Percentiles rank a stretch among this genome's conserved stretches.
These are phyloP conservation scores for Colletotrichum gigasporum DNA, from an alignment of 2,329 filamentous ascomycete species.

Conservation along the genomic window DNA sequence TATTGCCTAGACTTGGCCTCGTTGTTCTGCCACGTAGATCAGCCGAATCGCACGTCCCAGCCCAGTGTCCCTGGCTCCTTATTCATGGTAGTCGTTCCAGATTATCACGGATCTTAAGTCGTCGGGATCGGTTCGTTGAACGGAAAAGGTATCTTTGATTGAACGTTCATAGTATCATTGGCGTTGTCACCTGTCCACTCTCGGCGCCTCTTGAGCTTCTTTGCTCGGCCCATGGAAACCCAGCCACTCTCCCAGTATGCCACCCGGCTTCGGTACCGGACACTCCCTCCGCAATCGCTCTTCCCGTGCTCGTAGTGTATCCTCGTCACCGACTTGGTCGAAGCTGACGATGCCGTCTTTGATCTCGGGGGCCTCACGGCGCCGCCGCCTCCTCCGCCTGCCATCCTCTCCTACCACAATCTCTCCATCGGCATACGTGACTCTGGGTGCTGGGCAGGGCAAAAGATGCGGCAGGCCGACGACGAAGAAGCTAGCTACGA, in stretches of 20 bases:
- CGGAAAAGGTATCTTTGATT: slow-evolving; percentile 27
- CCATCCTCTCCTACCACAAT: slow-evolving; percentile 56
- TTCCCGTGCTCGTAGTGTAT: slow-evolving; percentile 40
- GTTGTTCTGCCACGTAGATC: no score
- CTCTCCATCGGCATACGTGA: slow-evolving; percentile 77
- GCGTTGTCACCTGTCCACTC: slow-evolving; percentile 16
- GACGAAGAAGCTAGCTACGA: slow-evolving; percentile 89
- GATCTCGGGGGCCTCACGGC: slow-evolving; percentile 46
- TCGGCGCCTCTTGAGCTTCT: slow-evolving; percentile 1
- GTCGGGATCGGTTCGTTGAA: neutral
- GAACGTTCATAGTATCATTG: slow-evolving; percentile 19
- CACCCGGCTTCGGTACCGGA: slow-evolving; percentile 89
- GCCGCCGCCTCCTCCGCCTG: slow-evolving; percentile 54
- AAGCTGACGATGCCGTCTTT: slow-evolving; percentile 61
- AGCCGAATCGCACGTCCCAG: no score
- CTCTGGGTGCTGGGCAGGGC: slow-evolving; percentile 86
- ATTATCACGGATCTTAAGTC: neutral
- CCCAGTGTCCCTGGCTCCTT: no score
- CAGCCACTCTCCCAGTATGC: slow-evolving; percentile 78
- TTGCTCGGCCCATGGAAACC: slow-evolving; percentile 64
- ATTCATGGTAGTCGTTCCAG: neutral
- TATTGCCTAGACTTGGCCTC: no score
- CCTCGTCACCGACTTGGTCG: slow-evolving; percentile 47
- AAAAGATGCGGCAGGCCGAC: slow-evolving; percentile 90
- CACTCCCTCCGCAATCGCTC: slow-evolving; percentile 75